These are phyloP conservation scores for Melastoma candidum DNA, from an alignment of 441 rosid species.

Conservation along the genomic window DNA sequence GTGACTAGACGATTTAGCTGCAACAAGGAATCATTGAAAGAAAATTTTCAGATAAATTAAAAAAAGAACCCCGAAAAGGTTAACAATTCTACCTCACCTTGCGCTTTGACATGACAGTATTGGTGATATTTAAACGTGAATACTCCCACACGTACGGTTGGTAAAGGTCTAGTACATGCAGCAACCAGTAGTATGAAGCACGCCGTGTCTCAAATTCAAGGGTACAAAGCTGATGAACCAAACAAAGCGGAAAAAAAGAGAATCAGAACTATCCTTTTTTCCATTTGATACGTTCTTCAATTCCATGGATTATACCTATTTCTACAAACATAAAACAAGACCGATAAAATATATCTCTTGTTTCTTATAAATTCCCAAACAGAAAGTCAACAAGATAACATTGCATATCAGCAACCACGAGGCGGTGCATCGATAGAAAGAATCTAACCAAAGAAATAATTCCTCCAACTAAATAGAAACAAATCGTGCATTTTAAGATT, in stretches of 20 bases:
- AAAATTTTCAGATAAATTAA: background rate
- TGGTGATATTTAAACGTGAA: conserved; percentile 82
- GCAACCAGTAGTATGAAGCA: conserved; percentile 57
- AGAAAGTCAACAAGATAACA: too few species aligned
- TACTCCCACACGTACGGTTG: conserved; percentile 85
- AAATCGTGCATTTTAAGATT: too few species aligned
- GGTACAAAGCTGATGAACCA: conserved; percentile 65
- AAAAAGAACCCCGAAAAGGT: conserved; percentile 1
- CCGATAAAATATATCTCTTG: too few species aligned
- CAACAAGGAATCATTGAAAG: conserved; percentile 13
- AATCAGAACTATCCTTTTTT: background rate
- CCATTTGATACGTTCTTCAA: too few species aligned
- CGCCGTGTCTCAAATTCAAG: conserved; percentile 84
- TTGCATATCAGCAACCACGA: too few species aligned
- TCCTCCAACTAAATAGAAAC: too few species aligned
- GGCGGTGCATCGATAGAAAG: too few species aligned
- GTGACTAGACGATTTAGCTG: conserved; percentile 84
- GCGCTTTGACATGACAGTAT: conserved; percentile 94
- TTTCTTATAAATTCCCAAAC: too few species aligned
- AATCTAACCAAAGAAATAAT: too few species aligned
- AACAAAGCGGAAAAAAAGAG: background rate
- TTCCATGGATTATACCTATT: too few species aligned
- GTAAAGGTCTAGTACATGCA: conserved; percentile 59
- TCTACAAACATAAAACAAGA: too few species aligned
- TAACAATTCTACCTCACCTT: conserved; percentile 39